Percentiles rank a stretch among this genome's conserved stretches.
These are phyloP conservation scores for Sporisorium graminicola DNA, from an alignment of 1,284 basidiomycete genomes.

Conservation along the genomic window DNA sequence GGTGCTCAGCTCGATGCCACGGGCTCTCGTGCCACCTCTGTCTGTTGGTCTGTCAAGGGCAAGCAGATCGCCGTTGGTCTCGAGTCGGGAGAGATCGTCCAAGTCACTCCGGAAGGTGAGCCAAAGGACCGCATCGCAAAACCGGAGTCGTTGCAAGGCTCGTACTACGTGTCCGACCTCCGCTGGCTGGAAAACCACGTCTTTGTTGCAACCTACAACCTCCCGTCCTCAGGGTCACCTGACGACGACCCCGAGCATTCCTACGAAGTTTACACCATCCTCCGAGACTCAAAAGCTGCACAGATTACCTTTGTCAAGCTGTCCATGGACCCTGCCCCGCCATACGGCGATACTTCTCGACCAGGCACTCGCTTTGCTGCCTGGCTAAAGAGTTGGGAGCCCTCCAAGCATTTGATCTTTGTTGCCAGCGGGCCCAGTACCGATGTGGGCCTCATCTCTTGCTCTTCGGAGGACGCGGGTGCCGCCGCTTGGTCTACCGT, in stretches of 20 bases:
- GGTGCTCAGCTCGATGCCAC: slow-evolving; percentile 35
- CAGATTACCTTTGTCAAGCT: slow-evolving; percentile 73
- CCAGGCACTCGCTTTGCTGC: slow-evolving; percentile 75
- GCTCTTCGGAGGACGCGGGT: slow-evolving; percentile 60
- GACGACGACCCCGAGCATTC: slow-evolving; percentile 70
- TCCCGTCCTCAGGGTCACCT: slow-evolving; percentile 36
- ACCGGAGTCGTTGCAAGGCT: slow-evolving; percentile 73
- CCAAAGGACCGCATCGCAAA: slow-evolving; percentile 76
- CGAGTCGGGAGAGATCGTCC: slow-evolving; percentile 78
- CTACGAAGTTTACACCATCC: slow-evolving; percentile 76
- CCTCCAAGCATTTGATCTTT: slow-evolving; percentile 76
- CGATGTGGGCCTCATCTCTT: slow-evolving; percentile 80
- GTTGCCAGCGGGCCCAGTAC: slow-evolving; percentile 81
- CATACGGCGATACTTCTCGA: slow-evolving; percentile 74
- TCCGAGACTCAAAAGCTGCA: slow-evolving; percentile 77
- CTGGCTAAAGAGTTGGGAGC: slow-evolving; percentile 77
- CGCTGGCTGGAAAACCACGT: slow-evolving; percentile 81
- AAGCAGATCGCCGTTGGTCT: slow-evolving; percentile 85
- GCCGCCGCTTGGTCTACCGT: slow-evolving; percentile 78
- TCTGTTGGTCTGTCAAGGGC: slow-evolving; percentile 87
- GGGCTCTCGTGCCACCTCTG: slow-evolving; percentile 69
- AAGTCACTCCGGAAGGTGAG: slow-evolving; percentile 76
- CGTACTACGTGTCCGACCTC: slow-evolving; percentile 73
- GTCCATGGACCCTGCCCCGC: slow-evolving; percentile 73
- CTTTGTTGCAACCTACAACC: slow-evolving; percentile 79